Evolutionary conservation across 805 yeast species (phyloP).

Genomic region (Maudiozyma serrabonitensis): DNA sequence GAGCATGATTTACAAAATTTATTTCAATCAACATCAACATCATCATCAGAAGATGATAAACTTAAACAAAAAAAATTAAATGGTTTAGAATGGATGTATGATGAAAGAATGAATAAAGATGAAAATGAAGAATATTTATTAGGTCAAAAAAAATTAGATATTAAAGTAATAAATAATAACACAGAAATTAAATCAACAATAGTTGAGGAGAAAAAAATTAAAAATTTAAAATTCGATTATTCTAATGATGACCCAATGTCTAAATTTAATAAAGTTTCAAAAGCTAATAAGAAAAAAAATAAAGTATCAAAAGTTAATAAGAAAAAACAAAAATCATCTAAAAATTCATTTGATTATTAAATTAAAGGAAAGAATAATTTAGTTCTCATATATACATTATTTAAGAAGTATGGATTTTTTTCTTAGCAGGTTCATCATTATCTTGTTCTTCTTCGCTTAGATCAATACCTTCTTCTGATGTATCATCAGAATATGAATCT

Average conservation of each 20-base stretch:
- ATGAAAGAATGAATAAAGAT: slow-evolving; percentile 28
- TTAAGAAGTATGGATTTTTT: not conserved
- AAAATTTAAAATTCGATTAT: slow-evolving; percentile 7
- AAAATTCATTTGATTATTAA: not conserved
- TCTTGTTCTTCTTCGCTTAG: slow-evolving; percentile 4
- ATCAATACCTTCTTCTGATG: slow-evolving; percentile 14
- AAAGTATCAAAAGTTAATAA: slow-evolving; percentile 2
- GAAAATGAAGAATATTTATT: slow-evolving; percentile 15
- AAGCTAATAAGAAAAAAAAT: not conserved
- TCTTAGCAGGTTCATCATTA: slow-evolving; percentile 2
- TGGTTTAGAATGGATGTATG: slow-evolving; percentile 83
- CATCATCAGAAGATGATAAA: slow-evolving; percentile 18
- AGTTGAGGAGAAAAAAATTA: not conserved
- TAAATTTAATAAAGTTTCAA: slow-evolving; percentile 6
- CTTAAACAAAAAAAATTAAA: slow-evolving; percentile 19
- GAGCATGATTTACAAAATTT: slow-evolving; percentile 55
- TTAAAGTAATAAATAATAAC: slow-evolving; percentile 4
- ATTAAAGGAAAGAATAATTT: too few species aligned
- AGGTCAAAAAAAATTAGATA: slow-evolving; percentile 16
- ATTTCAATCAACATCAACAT: too few species aligned
- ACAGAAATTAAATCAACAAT: not conserved
- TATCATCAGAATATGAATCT: slow-evolving; percentile 33
- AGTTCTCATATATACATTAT: not conserved
- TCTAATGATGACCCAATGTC: slow-evolving; percentile 25
- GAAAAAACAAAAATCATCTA: not conserved